Conservation (phyloP, 2,329 filamentous ascomycete genomes). For the Sclerotinia glacialis region DNA sequence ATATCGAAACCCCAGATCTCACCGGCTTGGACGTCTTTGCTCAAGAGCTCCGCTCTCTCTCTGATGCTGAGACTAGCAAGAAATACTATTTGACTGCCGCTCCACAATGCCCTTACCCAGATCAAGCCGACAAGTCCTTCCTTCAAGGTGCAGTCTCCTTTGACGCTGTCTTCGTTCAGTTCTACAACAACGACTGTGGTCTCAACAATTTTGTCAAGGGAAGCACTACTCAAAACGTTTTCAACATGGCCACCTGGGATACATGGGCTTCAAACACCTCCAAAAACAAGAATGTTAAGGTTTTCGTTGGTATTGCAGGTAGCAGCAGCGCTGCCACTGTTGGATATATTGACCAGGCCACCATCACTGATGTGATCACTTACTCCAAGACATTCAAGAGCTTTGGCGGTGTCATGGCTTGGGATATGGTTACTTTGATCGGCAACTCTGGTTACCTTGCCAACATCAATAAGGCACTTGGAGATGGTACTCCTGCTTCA, state of each 20-base stretch:
- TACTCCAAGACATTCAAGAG: conserved; percentile 53
- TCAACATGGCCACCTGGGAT: conserved; percentile 63
- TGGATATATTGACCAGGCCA: conserved; percentile 49
- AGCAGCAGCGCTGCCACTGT: conserved; percentile 45
- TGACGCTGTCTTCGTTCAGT: conserved; percentile 43
- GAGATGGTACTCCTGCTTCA: conserved; percentile 16
- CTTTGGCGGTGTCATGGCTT: conserved; percentile 66
- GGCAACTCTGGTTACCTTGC: conserved; percentile 17
- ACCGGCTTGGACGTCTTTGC: conserved; percentile 18
- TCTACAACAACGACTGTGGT: conserved; percentile 51
- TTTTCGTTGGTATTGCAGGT: conserved; percentile 59
- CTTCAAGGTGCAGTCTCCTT: conserved; percentile 49
- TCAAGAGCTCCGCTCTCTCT: conserved; percentile 44
- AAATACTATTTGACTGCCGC: conserved; percentile 60
- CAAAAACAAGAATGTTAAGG: conserved; percentile 56
- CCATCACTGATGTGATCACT: conserved; percentile 49
- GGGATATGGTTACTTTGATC: conserved; percentile 61
- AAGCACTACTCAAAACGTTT: conserved; percentile 48
- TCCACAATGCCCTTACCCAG: conserved; percentile 65
- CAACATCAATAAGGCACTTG: conserved; percentile 16
- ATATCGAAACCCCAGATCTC: conserved; percentile 39
- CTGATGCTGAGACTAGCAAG: conserved; percentile 48
- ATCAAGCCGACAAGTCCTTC: conserved; percentile 54
- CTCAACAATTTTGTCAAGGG: conserved; percentile 47
- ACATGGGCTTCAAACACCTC: conserved; percentile 56